Conservation (phyloP, 257 asterid species). For the Plantago elongata region DNA sequence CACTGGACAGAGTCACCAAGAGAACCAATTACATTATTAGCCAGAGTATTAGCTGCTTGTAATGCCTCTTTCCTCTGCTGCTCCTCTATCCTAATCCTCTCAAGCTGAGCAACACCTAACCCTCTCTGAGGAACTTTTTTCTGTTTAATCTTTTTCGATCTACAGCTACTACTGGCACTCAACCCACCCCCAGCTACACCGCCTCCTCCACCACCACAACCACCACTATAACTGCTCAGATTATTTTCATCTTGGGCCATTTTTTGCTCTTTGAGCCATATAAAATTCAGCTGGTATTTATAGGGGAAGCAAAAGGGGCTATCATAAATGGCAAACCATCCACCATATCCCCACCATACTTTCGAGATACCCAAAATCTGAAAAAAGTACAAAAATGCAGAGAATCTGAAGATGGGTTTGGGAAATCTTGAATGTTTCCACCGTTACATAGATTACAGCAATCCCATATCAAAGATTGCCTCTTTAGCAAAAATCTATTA, state of each 20-base stretch:
- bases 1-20: slow-evolving; percentile 30
- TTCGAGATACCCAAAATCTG: slow-evolving; percentile 42
- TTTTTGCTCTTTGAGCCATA: slow-evolving; percentile 35
- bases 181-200: slow-evolving; percentile 15
- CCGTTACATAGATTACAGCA: slow-evolving; percentile 31
- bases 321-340: slow-evolving; percentile 28
- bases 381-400: slow-evolving; percentile 10
- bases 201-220: slow-evolving; percentile 20
- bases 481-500: slow-evolving; percentile 24
- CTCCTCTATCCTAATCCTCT: slow-evolving; percentile 71
- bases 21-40: slow-evolving; percentile 30
- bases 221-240: slow-evolving; percentile 27
- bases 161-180: slow-evolving; percentile 13
- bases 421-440: slow-evolving; percentile 26
- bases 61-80: slow-evolving; percentile 52
- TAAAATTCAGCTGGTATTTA: slow-evolving; percentile 26
- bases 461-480: slow-evolving; percentile 30
- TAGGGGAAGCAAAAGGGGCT: slow-evolving; percentile 26
- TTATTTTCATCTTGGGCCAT: slow-evolving; percentile 65
- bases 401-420: slow-evolving; percentile 33
- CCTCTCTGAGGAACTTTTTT: slow-evolving; percentile 89
- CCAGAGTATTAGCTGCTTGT: slow-evolving; percentile 31
- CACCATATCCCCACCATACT: slow-evolving; percentile 36
- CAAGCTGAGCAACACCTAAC: slow-evolving; percentile 92
- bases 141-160: slow-evolving; percentile 55